These are phyloP conservation scores for Boletus barrowsii DNA, from an alignment of 768 basidiomycete genomes.

Conservation along the genomic window DNA sequence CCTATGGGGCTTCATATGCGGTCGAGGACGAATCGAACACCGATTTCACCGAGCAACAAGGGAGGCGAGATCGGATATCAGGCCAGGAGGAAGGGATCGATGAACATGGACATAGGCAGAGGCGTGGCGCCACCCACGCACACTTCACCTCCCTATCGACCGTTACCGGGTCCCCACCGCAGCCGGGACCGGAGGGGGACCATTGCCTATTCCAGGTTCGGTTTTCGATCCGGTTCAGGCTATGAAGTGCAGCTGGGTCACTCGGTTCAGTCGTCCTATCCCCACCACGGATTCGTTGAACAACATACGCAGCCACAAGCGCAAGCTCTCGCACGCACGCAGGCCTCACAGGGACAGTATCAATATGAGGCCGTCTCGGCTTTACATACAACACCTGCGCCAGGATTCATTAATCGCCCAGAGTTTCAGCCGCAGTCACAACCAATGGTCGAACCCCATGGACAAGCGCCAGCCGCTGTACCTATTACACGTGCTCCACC, in stretches of 20 bases:
- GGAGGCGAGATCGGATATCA: background rate
- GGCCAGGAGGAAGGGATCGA: background rate
- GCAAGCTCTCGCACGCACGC: background rate
- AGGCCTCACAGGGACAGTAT: conserved; percentile 10
- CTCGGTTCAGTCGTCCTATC: background rate
- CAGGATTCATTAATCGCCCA: background rate
- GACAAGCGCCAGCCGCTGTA: background rate
- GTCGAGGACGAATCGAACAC: background rate
- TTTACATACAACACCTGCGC: background rate
- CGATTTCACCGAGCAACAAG: background rate
- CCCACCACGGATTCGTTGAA: conserved; percentile 4
- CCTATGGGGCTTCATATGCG: background rate
- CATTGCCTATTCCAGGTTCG: background rate
- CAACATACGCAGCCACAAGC: conserved; percentile 10
- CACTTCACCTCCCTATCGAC: conserved; percentile 27
- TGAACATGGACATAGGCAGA: background rate
- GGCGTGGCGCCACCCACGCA: conserved; percentile 7
- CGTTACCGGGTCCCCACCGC: conserved; percentile 18
- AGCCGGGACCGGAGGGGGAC: background rate
- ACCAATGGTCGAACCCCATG: background rate
- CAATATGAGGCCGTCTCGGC: conserved; percentile 1
- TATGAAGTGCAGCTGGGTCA: conserved; percentile 3
- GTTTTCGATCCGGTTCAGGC: background rate
- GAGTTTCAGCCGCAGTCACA: background rate
- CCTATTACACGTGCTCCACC: background rate